Percentiles rank a stretch among this genome's conserved stretches.
Conservation (phyloP, 2,329 filamentous ascomycete species). For the Tolypocladium pustulatum region DNA sequence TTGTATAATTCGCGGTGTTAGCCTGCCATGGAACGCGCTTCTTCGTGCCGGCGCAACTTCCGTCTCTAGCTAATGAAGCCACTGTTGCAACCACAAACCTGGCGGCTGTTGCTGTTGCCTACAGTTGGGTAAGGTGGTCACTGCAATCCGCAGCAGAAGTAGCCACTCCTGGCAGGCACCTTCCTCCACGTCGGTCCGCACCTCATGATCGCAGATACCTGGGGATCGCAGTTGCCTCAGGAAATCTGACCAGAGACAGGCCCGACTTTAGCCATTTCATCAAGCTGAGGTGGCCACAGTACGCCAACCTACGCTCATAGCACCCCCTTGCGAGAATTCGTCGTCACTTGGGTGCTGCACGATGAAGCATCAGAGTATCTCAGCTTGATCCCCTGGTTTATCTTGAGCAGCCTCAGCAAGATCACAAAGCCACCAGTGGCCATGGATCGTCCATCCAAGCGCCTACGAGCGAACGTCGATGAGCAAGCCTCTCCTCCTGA, state of each 20-base stretch:
- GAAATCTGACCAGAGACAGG: background rate
- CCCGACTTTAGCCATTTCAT: background rate
- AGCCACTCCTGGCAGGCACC: background rate
- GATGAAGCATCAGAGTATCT: background rate
- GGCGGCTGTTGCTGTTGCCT: background rate
- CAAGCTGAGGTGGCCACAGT: background rate
- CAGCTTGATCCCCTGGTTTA: background rate
- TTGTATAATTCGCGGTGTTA: background rate
- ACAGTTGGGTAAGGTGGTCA: background rate
- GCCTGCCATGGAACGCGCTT: background rate
- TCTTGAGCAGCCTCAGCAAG: background rate
- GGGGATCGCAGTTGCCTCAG: background rate
- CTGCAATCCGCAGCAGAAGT: background rate
- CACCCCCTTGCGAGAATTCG: background rate
- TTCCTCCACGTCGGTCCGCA: background rate
- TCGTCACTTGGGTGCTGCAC: background rate
- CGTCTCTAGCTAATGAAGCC: background rate
- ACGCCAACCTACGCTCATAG: background rate
- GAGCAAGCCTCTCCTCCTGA: conserved; percentile 4
- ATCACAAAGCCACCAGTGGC: background rate
- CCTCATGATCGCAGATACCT: background rate
- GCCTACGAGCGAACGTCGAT: conserved; percentile 11
- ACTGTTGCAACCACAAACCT: background rate
- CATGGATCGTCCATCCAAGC: conserved; percentile 23
- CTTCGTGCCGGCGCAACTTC: background rate